phyloP scores from a whole-genome alignment of 225 moss, liverwort and hornwort genomes.

The Pseudisothecium myosuroides region DNA sequence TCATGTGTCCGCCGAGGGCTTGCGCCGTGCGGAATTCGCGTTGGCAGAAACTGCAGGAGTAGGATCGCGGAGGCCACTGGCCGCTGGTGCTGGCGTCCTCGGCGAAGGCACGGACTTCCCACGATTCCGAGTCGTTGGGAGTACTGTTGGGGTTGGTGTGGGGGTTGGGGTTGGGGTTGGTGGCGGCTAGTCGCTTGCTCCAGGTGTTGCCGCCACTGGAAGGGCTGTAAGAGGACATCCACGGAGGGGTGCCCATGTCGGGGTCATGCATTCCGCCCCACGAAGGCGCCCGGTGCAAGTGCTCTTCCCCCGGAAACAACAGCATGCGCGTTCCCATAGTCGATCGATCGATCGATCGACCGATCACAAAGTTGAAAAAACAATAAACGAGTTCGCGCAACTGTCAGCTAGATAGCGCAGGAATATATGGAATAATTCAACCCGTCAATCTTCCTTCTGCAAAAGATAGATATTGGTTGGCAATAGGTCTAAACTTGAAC shows the following conservation, averaged over 20 bases:
- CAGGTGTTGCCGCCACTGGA: conserved; percentile 6
- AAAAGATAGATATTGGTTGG: not conserved
- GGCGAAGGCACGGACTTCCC: not conserved
- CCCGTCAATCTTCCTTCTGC: not conserved
- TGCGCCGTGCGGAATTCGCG: conserved; percentile 62
- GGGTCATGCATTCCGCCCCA: conserved; percentile 17
- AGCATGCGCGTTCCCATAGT: conserved; percentile 17
- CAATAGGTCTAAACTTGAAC: not conserved
- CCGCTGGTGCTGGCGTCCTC: conserved; percentile 46
- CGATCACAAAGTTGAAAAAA: not conserved
- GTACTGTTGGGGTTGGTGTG: not conserved
- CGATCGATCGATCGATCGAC: not conserved
- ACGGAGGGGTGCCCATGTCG: not conserved
- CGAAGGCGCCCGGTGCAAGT: not conserved
- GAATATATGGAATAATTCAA: not conserved
- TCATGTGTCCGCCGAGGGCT: conserved; percentile 61
- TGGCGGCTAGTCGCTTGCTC: not conserved
- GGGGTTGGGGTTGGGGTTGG: not conserved
- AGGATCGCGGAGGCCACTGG: conserved; percentile 61
- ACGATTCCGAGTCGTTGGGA: conserved; percentile 6
- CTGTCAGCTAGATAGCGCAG: not conserved
- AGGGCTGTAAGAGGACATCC: not conserved
- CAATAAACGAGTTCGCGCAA: not conserved
- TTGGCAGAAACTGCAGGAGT: conserved; percentile 52
- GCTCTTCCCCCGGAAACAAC: conserved; percentile 4